These are phyloP conservation scores for Imleria badia DNA, from an alignment of 768 basidiomycete genomes.

Conservation along the genomic window DNA sequence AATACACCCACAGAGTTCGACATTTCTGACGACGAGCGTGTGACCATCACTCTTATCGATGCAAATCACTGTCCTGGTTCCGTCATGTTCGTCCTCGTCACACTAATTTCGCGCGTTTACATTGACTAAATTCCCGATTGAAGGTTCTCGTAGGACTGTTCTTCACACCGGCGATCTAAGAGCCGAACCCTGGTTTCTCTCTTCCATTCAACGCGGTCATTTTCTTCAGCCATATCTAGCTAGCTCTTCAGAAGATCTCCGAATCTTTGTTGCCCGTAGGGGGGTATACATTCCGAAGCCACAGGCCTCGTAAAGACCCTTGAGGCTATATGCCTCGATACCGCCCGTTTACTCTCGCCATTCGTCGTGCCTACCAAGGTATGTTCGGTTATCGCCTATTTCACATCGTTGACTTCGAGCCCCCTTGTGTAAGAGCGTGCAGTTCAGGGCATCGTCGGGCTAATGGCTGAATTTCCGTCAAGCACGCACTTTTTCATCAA, in stretches of 20 bases:
- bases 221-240: conserved; percentile 71
- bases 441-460: conserved; percentile 59
- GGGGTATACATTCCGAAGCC: conserved; percentile 24
- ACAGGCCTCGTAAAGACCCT: conserved; percentile 45
- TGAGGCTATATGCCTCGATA: conserved; percentile 84
- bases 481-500: conserved; percentile 86
- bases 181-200: conserved; percentile 80
- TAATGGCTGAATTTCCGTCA: conserved; percentile 67
- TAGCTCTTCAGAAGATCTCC: conserved; percentile 22
- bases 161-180: conserved; percentile 95
- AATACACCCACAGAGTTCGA: conserved; percentile 64
- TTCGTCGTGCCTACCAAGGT: conserved; percentile 63
- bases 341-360: conserved; percentile 59
- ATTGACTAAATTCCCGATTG: conserved; percentile 72
- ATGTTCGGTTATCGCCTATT: neutral
- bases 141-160: conserved; percentile 65
- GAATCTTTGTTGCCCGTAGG: conserved; percentile 25
- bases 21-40: conserved; percentile 52
- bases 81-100: conserved; percentile 65
- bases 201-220: conserved; percentile 65
- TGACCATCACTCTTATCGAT: conserved; percentile 79
- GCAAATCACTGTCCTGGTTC: conserved; percentile 97
- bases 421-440: conserved; percentile 53
- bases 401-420: no score
- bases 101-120: neutral